Conservation (phyloP, 2,329 filamentous ascomycete species). For the Aspergillus sp. region DNA sequence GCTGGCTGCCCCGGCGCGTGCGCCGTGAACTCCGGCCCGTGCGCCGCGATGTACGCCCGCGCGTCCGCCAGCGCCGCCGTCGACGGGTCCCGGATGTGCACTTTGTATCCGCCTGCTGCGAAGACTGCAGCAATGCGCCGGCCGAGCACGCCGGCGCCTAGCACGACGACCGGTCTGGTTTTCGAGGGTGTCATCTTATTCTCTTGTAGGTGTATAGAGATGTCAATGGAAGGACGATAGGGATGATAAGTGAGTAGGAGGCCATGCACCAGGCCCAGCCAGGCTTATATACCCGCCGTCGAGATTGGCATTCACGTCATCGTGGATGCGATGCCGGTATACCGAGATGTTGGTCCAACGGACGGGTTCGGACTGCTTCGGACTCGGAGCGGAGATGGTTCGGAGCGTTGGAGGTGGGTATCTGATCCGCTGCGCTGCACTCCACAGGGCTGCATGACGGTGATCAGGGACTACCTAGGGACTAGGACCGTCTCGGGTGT, state of each 20-base stretch:
- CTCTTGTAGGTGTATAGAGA: neutral
- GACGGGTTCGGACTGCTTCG: neutral
- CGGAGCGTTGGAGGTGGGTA: neutral
- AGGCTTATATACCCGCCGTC: neutral
- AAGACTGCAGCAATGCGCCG: conserved; percentile 34
- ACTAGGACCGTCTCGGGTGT: too few species aligned
- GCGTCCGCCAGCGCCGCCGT: conserved; percentile 25
- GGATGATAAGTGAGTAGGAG: neutral
- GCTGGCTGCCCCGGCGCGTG: conserved; percentile 20
- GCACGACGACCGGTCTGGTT: conserved; percentile 33
- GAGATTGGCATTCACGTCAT: too few species aligned
- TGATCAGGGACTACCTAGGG: too few species aligned
- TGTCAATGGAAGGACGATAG: neutral
- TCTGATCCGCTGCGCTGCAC: too few species aligned
- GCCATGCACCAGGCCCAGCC: too few species aligned
- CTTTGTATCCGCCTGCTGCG: conserved; percentile 26
- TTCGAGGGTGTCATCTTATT: conserved; percentile 1
- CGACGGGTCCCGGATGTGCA: conserved; percentile 25
- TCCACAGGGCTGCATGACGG: too few species aligned
- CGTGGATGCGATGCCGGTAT: neutral
- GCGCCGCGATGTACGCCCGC: conserved; percentile 28
- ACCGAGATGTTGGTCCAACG: neutral
- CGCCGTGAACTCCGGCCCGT: conserved; percentile 29
- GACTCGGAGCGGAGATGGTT: conserved; percentile 29
- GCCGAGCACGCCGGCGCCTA: conserved; percentile 42